Base-by-base conservation (phyloP, 495 filamentous ascomycete genomes). In the Lasiosphaeriaceae sp. region DNA sequence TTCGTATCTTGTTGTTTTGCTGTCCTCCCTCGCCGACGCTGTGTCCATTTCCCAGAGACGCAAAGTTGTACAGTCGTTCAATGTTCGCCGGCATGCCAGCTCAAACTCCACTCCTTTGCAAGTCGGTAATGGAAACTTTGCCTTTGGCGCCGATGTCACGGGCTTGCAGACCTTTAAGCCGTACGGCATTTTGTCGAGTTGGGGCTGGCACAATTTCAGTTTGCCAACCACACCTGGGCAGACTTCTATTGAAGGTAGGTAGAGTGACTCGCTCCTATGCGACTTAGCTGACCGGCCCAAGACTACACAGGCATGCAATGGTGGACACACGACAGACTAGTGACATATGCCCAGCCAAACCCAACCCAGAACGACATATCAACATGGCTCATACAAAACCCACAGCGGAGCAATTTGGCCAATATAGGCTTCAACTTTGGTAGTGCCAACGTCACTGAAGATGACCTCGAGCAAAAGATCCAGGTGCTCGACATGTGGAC, bases 101-200 rank as follows among this genome's bases (percentile, higher is more conserved):
- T 84, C 70, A 1, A 49, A 60, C 24, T 66, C 65, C 2, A 79
- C 78, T 4, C 78, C 78, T 12, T 66, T 83, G 39, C 78, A 80
- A 65, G 76, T 81, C 0, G 79, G 77, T 34, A 81, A 81, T 64
- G 78, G 80, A 7, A 77, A 81, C 61, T 80, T 83, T 53, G 78
- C 78, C 49, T 82, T 81, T 57, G 78, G 79, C 22, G 75, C 73
- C n/a, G 80, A 81, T 53, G 65, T 80, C 19, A 80, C 79, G 24
- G 79, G 80, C 2, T 64, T 81, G 34, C 81, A 86, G 67, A 86
- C 80, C 17, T 85, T 85, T 69, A 75, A 80, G 58, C 79, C 82
- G 16, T 83, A 82, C 61, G 78, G 72, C 43, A 83, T 74, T 6
- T 69, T 84, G 56, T 81, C 77, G 2, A 76, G 76, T 7, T 82